Base-by-base conservation (phyloP, 495 filamentous ascomycete genomes). In the Pseudoneurospora amorphoporcata region DNA sequence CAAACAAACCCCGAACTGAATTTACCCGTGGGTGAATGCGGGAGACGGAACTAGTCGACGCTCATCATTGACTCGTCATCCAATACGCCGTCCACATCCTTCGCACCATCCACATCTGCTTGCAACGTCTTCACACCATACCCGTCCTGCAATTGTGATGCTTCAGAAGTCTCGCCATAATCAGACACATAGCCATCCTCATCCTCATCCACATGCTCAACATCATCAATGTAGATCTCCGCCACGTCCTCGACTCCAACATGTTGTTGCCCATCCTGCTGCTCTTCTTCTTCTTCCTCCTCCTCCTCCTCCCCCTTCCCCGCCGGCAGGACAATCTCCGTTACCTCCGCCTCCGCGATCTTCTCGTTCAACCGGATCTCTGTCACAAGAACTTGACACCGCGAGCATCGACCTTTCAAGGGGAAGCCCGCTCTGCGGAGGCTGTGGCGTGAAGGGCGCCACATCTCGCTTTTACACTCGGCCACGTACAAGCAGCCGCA, bases 391-490 rank as follows among this genome's bases (percentile, higher is more conserved):
- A 58, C 19, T 2, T 29, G 23, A 2, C 47, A 58, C 19, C 3
- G 4, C 47, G 9, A 10, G 14, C 47, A 58, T 4, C 47, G 19
- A 58, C 4, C 9, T 7, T 2, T 3, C 47, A 29, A 0, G 3
- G 29, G 53, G 6, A 65, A 37, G 32, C 53, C 53, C 14, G 53
- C 29, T 10, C 17, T 3, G 6, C 0, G 23, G 12, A 65, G 23
- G 29, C 37, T 1, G 1, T 1, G 0, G 53, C 1, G 29, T 3
- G 0, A 3, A 5, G 53, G 12, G 10, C 1, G 1, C 5, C 23
- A 23, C 6, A 7, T 17, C 10, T 8, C 23, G 23, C 23, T 16
- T 6, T 29, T 23, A 7, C 12, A 16, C 3, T 65, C 1, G 53
- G 16, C 14, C 10, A 65, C 16, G 29, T 65, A 65, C 6, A 65